A percentile compares a stretch with the other conserved stretches of the same genome.
phyloP scores from a whole-genome alignment of 345 rosid species.

The Sisymbrium altissimum region DNA sequence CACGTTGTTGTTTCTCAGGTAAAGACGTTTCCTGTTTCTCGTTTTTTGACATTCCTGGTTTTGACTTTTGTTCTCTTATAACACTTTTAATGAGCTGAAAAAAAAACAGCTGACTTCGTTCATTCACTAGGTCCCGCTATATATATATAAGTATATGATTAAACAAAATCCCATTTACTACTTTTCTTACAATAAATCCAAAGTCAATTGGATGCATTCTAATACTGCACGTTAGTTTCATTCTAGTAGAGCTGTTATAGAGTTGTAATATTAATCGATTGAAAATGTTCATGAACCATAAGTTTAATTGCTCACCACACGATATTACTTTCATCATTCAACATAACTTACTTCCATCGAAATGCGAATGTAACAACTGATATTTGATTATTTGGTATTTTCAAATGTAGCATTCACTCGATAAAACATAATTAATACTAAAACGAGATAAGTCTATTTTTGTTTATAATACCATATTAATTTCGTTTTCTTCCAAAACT shows the following conservation, averaged over 20 bases:
- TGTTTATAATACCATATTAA: neutral
- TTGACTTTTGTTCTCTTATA: neutral
- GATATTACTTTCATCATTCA: neutral
- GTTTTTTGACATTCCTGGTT: neutral
- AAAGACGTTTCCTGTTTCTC: neutral
- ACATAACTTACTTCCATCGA: neutral
- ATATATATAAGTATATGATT: too few relatives aligned
- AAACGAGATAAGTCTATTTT: neutral
- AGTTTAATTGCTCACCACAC: neutral
- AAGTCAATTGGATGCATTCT: neutral
- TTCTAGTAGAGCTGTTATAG: neutral
- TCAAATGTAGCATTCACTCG: neutral
- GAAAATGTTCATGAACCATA: neutral
- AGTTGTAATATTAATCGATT: neutral
- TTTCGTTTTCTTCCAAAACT: neutral
- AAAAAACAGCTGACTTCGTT: neutral
- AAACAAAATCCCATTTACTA: neutral
- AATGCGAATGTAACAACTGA: neutral
- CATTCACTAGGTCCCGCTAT: neutral
- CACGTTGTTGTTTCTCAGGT: constrained; percentile 98
- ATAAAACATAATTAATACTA: neutral
- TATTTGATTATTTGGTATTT: neutral
- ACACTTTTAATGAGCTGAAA: neutral
- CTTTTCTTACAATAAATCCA: neutral
- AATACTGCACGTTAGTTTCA: neutral